phyloP scores from a whole-genome alignment of 192 early-diverging fungal genomes.

The Coemansia sp. region DNA sequence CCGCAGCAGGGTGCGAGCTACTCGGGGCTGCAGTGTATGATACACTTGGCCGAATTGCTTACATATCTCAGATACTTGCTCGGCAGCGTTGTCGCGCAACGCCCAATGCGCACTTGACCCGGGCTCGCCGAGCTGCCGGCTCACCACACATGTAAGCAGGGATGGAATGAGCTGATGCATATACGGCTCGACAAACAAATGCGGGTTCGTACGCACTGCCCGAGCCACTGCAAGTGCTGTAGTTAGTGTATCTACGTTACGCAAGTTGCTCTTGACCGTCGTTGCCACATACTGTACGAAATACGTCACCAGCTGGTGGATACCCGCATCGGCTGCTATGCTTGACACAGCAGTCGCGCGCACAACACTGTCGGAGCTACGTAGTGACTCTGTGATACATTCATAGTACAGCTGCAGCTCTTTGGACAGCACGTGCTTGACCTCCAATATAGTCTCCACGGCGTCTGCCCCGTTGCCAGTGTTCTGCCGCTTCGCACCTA shows the following conservation, averaged over 20 bases:
- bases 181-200: constrained; percentile 92
- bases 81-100: constrained; percentile 74
- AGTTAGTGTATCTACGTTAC: constrained; percentile 67
- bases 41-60: constrained; percentile 76
- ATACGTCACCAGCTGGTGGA: constrained; percentile 93
- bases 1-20: constrained; percentile 84
- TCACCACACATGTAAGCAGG: constrained; percentile 89
- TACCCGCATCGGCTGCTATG: constrained; percentile 84
- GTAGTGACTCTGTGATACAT: constrained; percentile 77
- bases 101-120: constrained; percentile 77
- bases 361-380: constrained; percentile 68
- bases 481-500: constrained; percentile 13
- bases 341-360: constrained; percentile 77
- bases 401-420: constrained; percentile 96
- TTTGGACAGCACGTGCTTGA: constrained; percentile 88
- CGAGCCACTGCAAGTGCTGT: constrained; percentile 79
- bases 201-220: constrained; percentile 80
- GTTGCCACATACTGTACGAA: constrained; percentile 91
- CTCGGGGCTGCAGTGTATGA: constrained; percentile 83
- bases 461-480: constrained; percentile 28
- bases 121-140: constrained; percentile 71
- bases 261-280: constrained; percentile 78
- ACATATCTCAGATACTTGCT: constrained; percentile 73
- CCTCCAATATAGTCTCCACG: constrained; percentile 64
- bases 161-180: constrained; percentile 94